Base-by-base conservation (phyloP, 805 yeast species). In the Wickerhamiella bombiphila region DNA sequence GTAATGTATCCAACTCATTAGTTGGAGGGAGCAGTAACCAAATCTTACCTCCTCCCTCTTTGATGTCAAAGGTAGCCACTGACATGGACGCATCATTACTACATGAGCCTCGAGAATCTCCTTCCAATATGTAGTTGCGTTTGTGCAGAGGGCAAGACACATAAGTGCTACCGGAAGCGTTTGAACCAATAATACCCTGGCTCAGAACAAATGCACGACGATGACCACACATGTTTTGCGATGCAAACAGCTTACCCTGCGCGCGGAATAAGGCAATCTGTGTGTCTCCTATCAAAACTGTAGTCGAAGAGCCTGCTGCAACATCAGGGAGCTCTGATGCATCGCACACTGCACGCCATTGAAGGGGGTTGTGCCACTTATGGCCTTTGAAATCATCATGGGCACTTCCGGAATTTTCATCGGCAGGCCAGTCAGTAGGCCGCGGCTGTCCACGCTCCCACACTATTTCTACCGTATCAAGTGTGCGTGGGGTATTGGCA, bases 151-250 rank as follows among this genome's bases (percentile, higher is more conserved):
- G 65, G 46, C 64, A 59, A 4, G 63, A 54, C 13, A 60, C 48
- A 37, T 56, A 58, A 3, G 58, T 48, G 17, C 51, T 45, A 13
- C 54, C 50, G 25, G 51, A 46, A 22, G 52, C 58, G 40, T 58
- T 61, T 19, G 53, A 48, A 3, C 57, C 53, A 11, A 59, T 32
- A 16, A 58, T 54, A 32, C 64, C 64, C 41, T 59, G 61, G 18
- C 55, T 50, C 24, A 60, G 43, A 1, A 59, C 60, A 49, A 60
- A 60, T 1, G 65, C 58, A n/a, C 62, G 46, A 24, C 57, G 54
- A 39, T 60, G 63, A n/a, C 61, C 60, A 45, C 65, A 60, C 63
- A 60, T 58, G 42, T 59, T 59, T 36, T 60, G 65, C 11, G 60
- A 58, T n/a, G 62, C 58, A 35, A 46, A 57, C 5, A 58, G 44